phyloP scores from a whole-genome alignment of 1,139 yeast species.

The Debaryomyces nepalensis region DNA sequence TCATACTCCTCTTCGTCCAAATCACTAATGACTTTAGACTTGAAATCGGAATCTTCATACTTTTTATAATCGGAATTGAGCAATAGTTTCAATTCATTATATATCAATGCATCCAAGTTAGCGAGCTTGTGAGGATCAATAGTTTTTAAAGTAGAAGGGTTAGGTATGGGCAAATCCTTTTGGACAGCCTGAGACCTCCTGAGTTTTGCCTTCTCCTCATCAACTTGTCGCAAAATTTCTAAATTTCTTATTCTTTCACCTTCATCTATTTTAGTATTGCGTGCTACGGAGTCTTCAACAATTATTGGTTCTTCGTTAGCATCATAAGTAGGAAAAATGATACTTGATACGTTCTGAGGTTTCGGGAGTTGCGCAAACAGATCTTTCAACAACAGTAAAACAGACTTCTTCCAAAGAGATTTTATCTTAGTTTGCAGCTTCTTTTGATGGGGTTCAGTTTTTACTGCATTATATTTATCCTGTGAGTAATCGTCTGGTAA shows the following conservation, averaged over 20 bases:
- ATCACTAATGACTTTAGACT: conserved; percentile 37
- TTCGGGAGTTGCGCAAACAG: conserved; percentile 31
- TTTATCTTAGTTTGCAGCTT: conserved; percentile 13
- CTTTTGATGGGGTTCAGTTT: neutral
- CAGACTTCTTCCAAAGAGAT: conserved; percentile 1
- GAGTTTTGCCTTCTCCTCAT: conserved; percentile 32
- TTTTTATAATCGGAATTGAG: conserved; percentile 54
- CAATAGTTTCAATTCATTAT: conserved; percentile 40
- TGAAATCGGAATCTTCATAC: conserved; percentile 27
- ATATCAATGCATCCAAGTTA: conserved; percentile 31
- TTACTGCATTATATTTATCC: neutral
- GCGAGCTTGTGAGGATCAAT: conserved; percentile 12
- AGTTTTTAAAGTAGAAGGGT: conserved; percentile 24
- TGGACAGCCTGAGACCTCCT: conserved; percentile 57
- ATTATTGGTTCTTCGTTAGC: conserved; percentile 25
- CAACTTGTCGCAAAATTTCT: conserved; percentile 32
- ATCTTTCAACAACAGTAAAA: conserved; percentile 17
- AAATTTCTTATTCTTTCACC: conserved; percentile 30
- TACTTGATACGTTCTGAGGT: conserved; percentile 31
- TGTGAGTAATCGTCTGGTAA: conserved; percentile 14
- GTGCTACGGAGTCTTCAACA: conserved; percentile 16
- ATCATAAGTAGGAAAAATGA: conserved; percentile 33
- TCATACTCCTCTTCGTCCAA: conserved; percentile 42
- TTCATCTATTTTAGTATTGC: conserved; percentile 19
- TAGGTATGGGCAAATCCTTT: conserved; percentile 55